phyloP scores from a whole-genome alignment of 2,329 filamentous ascomycete species.

The Daldinia sp. region DNA sequence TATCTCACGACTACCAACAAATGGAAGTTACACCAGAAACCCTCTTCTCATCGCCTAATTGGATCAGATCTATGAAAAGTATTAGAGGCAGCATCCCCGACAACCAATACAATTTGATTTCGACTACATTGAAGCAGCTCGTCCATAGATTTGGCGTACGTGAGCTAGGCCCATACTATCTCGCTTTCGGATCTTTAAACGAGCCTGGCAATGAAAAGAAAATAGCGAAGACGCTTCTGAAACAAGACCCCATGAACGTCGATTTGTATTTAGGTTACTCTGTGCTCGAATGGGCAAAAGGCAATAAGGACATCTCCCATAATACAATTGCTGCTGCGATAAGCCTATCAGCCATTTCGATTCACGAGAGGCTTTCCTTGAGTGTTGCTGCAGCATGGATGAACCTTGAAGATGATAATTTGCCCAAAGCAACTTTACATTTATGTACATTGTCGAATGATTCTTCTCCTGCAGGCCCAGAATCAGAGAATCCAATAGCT shows the following conservation, averaged over 20 bases:
- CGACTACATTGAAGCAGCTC: slow-evolving; percentile 65
- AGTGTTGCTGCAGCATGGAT: slow-evolving; percentile 74
- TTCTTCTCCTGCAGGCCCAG: slow-evolving; percentile 25
- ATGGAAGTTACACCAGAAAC: slow-evolving; percentile 52
- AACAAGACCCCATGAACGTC: slow-evolving; percentile 68
- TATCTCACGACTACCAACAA: slow-evolving; percentile 37
- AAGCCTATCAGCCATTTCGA: slow-evolving; percentile 38
- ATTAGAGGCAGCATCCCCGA: slow-evolving; percentile 41
- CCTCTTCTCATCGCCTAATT: slow-evolving; percentile 56
- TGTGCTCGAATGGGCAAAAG: slow-evolving; percentile 70
- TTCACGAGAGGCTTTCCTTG: slow-evolving; percentile 51
- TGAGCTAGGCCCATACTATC: slow-evolving; percentile 70
- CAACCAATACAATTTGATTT: slow-evolving; percentile 57
- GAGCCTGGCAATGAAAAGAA: slow-evolving; percentile 69
- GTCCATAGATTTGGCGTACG: slow-evolving; percentile 56
- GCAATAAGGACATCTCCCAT: slow-evolving; percentile 64
- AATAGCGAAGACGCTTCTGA: slow-evolving; percentile 76
- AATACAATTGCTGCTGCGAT: slow-evolving; percentile 75
- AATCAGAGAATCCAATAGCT: slow-evolving; percentile 31
- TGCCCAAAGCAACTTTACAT: slow-evolving; percentile 47
- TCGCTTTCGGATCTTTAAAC: slow-evolving; percentile 71
- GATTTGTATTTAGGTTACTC: slow-evolving; percentile 83
- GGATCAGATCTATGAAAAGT: slow-evolving; percentile 55
- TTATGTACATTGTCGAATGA: slow-evolving; percentile 52
- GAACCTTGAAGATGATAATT: slow-evolving; percentile 58